phyloP scores from a whole-genome alignment of 1,284 basidiomycete species.

The Puccinia brachypodii region DNA sequence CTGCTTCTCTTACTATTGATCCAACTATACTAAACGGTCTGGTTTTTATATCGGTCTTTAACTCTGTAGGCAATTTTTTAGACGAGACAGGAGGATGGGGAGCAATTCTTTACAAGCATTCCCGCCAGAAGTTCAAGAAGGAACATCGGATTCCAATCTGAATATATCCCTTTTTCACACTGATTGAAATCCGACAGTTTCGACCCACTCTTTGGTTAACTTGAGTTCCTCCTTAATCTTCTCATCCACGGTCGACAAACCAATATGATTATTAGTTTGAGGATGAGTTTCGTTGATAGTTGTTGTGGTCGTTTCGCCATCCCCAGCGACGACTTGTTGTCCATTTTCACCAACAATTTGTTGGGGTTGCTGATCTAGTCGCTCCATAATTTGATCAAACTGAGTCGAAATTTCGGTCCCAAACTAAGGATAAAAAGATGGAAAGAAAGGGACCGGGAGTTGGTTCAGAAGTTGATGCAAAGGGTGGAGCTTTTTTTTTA shows the following conservation, averaged over 20 bases:
- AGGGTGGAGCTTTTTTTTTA: neutral
- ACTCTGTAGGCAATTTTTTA: no score
- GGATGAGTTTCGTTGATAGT: neutral
- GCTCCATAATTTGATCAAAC: slow-evolving; percentile 9
- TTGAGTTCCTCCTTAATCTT: slow-evolving; percentile 10
- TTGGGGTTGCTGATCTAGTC: neutral
- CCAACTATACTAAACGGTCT: neutral
- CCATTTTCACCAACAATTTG: neutral
- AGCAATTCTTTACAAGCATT: no score
- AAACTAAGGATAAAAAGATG: slow-evolving; percentile 5
- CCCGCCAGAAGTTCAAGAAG: no score
- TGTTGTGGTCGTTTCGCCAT: neutral
- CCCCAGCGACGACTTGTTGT: neutral
- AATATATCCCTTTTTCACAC: neutral
- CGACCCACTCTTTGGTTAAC: slow-evolving; percentile 40
- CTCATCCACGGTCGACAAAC: neutral
- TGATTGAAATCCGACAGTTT: slow-evolving; percentile 28
- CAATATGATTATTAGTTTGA: slow-evolving; percentile 1
- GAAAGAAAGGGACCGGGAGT: neutral
- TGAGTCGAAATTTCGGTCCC: slow-evolving; percentile 24
- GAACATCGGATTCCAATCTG: no score
- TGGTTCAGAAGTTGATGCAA: neutral
- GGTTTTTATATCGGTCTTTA: neutral
- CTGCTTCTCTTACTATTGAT: neutral
- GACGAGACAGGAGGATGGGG: no score